Evolutionary conservation across 129 eudicot species (phyloP).

Genomic region (Silybum marianum): DNA sequence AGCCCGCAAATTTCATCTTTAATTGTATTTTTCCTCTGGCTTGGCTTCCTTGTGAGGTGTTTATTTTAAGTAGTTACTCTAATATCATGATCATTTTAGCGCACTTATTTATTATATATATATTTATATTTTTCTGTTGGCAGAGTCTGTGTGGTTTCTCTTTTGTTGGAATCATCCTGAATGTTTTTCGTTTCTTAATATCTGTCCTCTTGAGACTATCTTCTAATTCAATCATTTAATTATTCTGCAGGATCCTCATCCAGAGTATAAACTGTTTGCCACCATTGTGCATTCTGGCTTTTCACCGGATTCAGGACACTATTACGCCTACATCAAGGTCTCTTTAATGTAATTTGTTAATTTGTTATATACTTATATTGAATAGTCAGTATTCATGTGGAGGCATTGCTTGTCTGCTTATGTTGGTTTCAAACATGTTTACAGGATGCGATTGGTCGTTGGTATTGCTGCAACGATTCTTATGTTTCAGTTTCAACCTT

Average conservation of each 20-base stretch:
- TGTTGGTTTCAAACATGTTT: slow-evolving; percentile 14
- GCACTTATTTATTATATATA: not conserved
- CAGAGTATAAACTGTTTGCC: slow-evolving; percentile 87
- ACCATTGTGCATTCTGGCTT: slow-evolving; percentile 94
- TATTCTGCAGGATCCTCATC: slow-evolving; percentile 67
- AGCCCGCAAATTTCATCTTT: slow-evolving; percentile 3
- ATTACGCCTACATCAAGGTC: slow-evolving; percentile 96
- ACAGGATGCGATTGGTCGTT: slow-evolving; percentile 87
- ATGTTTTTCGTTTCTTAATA: not conserved
- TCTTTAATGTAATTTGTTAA: slow-evolving; percentile 12
- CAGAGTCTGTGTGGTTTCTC: not conserved
- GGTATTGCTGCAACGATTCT: slow-evolving; percentile 99
- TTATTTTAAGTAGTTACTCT: not conserved
- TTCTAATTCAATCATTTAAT: slow-evolving; percentile 13
- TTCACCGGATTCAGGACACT: slow-evolving; percentile 97
- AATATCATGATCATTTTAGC: not conserved
- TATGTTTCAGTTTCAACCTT: slow-evolving; percentile 65
- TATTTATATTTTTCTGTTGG: not conserved
- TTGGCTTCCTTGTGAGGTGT: slow-evolving; percentile 15
- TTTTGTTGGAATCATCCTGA: not conserved
- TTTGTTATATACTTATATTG: slow-evolving; percentile 20
- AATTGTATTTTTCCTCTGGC: not conserved
- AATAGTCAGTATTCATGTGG: not conserved
- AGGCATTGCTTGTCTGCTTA: slow-evolving; percentile 18
- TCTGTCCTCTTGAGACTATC: not conserved